Evolutionary conservation across 2,329 filamentous ascomycete species (phyloP).

Genomic region (Xylaria sp.): DNA sequence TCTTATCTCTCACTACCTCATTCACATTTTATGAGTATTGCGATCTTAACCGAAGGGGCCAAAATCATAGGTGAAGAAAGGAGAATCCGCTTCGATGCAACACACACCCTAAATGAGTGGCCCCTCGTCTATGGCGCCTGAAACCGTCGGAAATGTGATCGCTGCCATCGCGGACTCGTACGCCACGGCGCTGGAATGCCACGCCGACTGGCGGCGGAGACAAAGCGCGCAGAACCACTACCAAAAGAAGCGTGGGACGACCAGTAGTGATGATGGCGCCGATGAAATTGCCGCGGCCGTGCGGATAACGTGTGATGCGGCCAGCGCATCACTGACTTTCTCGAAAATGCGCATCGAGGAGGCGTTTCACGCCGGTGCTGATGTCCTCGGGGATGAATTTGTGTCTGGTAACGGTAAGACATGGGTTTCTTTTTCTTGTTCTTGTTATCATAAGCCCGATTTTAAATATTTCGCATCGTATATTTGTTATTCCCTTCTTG

Average conservation of each 20-base stretch:
- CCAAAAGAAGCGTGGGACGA: slow-evolving; percentile 34
- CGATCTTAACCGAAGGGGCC: background rate
- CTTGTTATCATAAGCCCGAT: background rate
- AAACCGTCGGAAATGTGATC: slow-evolving; percentile 48
- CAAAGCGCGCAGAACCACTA: slow-evolving; percentile 52
- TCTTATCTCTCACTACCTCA: background rate
- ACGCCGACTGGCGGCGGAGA: slow-evolving; percentile 52
- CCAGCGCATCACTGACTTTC: slow-evolving; percentile 50
- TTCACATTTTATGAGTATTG: no score
- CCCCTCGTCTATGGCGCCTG: slow-evolving; percentile 43
- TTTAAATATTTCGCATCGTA: no score
- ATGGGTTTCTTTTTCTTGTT: background rate
- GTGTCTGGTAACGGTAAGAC: slow-evolving; percentile 51
- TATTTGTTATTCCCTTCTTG: no score
- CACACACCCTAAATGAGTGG: slow-evolving; percentile 14
- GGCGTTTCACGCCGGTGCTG: slow-evolving; percentile 50
- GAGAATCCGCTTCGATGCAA: slow-evolving; percentile 11
- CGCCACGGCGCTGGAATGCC: slow-evolving; percentile 48
- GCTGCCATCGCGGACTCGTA: slow-evolving; percentile 50
- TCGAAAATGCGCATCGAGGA: slow-evolving; percentile 50
- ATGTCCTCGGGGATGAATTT: slow-evolving; percentile 52
- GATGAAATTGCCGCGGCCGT: slow-evolving; percentile 31
- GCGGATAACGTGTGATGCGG: slow-evolving; percentile 48
- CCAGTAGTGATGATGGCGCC: slow-evolving; percentile 7
- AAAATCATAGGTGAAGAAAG: background rate